These are phyloP conservation scores for Phylloporus scabripes DNA, from an alignment of 768 basidiomycete genomes.

Conservation along the genomic window DNA sequence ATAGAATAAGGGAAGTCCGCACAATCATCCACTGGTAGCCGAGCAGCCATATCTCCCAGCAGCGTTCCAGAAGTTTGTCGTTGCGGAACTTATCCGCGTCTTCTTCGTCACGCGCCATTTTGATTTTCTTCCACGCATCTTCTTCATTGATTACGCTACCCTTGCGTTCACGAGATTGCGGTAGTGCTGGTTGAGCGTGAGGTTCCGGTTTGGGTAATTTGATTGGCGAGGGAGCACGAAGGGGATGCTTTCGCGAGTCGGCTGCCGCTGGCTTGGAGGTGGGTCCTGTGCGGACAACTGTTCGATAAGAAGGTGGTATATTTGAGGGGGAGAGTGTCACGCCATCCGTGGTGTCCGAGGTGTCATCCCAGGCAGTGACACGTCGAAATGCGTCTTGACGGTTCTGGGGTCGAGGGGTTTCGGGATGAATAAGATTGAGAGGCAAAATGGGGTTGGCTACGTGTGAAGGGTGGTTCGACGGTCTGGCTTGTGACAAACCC, in stretches of 20 bases:
- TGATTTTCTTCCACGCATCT: slow-evolving; percentile 74
- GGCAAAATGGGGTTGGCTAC: slow-evolving; percentile 25
- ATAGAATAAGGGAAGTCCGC: slow-evolving; percentile 29
- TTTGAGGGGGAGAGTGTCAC: slow-evolving; percentile 32
- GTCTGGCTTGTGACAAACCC: slow-evolving; percentile 7
- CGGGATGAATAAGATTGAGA: slow-evolving; percentile 22
- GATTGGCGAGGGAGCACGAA: slow-evolving; percentile 27
- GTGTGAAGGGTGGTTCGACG: slow-evolving; percentile 9
- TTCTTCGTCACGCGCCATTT: slow-evolving; percentile 62
- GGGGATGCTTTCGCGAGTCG: slow-evolving; percentile 10
- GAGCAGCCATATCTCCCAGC: slow-evolving; percentile 71
- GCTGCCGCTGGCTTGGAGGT: slow-evolving; percentile 10
- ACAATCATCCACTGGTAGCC: slow-evolving; percentile 71
- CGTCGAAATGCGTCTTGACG: slow-evolving; percentile 9
- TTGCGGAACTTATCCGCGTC: slow-evolving; percentile 66
- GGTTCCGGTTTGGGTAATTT: slow-evolving; percentile 25
- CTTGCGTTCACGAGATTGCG: slow-evolving; percentile 35
- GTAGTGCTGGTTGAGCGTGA: slow-evolving; percentile 12
- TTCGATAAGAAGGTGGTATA: slow-evolving; percentile 47
- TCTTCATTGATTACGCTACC: slow-evolving; percentile 58
- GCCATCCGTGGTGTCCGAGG: slow-evolving; percentile 35
- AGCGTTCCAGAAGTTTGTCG: slow-evolving; percentile 59
- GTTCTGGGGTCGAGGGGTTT: slow-evolving; percentile 27
- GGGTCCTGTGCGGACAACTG: slow-evolving; percentile 32
- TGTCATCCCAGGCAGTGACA: slow-evolving; percentile 32